Conservation (phyloP, 2,329 filamentous ascomycete genomes). For the Diplodia mutila region DNA sequence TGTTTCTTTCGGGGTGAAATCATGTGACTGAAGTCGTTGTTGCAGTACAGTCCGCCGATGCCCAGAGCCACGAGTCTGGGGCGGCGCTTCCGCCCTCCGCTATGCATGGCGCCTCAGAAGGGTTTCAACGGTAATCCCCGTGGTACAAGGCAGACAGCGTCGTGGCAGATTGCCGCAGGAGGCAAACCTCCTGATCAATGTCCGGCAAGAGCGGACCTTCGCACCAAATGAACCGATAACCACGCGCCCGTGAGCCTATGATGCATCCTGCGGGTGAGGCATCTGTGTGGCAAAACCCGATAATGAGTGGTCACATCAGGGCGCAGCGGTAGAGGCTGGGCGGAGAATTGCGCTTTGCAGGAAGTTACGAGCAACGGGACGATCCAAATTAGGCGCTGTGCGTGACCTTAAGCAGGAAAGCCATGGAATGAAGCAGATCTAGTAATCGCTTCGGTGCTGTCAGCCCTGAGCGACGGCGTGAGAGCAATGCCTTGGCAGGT, state of each 20-base stretch:
- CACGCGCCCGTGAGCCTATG: background rate
- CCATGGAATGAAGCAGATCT: background rate
- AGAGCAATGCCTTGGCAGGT: background rate
- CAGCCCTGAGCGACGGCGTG: background rate
- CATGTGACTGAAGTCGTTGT: background rate
- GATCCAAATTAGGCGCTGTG: slow-evolving; percentile 4
- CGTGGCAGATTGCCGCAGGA: background rate
- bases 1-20: background rate
- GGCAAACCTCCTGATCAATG: background rate
- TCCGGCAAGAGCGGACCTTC: background rate
- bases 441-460: background rate
- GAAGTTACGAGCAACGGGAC: slow-evolving; percentile 1
- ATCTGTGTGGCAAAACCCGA: background rate
- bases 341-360: slow-evolving; percentile 19
- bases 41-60: background rate
- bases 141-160: background rate
- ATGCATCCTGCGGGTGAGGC: background rate
- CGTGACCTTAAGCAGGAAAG: background rate
- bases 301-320: slow-evolving; percentile 10
- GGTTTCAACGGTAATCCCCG: background rate
- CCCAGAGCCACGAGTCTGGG: background rate
- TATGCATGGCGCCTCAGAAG: background rate
- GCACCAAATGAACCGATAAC: background rate
- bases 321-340: background rate
- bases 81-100: background rate